Evolutionary conservation across 2,329 filamentous ascomycete genomes (phyloP).

Genomic region (Cephalotrichum gorgonifer): DNA sequence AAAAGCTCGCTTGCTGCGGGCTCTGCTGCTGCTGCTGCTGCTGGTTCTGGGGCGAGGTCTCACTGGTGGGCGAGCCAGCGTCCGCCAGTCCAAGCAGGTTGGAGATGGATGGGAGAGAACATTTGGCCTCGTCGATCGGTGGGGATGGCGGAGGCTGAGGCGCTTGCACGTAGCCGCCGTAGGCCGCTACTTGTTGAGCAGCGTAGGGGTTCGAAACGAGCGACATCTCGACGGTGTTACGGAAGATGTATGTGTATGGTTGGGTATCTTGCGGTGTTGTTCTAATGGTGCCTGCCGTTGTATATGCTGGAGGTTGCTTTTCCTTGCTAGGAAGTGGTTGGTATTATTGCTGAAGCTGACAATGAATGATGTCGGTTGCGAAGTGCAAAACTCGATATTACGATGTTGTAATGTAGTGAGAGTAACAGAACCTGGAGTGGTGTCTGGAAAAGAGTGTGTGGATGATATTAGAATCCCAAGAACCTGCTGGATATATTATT

Average conservation of each 20-base stretch:
- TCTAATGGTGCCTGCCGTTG: neutral
- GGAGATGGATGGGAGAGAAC: conserved; percentile 86
- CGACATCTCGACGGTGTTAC: conserved; percentile 16
- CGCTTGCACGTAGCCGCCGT: conserved; percentile 16
- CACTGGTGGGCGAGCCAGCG: conserved; percentile 48
- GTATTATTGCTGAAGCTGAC: neutral
- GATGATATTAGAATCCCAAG: conserved; percentile 5
- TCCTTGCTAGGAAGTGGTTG: neutral
- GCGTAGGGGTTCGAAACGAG: conserved; percentile 1
- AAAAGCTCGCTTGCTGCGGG: conserved; percentile 7
- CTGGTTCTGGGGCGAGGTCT: conserved; percentile 39
- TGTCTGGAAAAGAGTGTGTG: neutral
- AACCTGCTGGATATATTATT: conserved; percentile 6
- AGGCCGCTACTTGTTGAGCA: conserved; percentile 5
- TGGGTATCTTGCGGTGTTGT: neutral
- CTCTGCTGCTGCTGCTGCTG: conserved; percentile 17
- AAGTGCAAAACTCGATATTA: neutral
- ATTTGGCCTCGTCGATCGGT: conserved; percentile 68
- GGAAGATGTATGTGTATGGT: neutral
- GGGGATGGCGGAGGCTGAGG: conserved; percentile 63
- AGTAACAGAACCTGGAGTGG: neutral
- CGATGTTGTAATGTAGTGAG: neutral
- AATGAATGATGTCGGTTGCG: neutral
- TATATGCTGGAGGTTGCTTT: neutral
- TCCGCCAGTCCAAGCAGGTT: conserved; percentile 78